Conservation (phyloP, 768 basidiomycete species). For the Mycena latifolia region DNA sequence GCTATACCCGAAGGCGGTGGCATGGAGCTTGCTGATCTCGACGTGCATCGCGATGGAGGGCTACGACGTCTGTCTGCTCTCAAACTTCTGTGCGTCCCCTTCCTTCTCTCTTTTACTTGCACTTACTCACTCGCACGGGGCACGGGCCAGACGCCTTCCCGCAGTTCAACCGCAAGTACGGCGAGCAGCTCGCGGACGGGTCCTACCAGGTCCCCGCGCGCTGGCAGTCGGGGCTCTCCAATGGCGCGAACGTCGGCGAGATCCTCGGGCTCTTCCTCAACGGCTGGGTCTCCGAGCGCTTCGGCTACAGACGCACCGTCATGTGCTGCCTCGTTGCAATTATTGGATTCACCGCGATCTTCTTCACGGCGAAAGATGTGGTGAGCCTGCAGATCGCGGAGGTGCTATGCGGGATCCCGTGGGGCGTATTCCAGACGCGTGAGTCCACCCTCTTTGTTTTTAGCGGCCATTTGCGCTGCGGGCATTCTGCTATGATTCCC, state of each 20-base stretch:
- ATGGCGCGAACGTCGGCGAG: conserved; percentile 39
- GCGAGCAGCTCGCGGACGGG: conserved; percentile 32
- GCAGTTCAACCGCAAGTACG: conserved; percentile 38
- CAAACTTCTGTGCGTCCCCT: conserved; percentile 34
- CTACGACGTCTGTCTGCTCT: conserved; percentile 38
- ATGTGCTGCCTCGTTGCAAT: conserved; percentile 33
- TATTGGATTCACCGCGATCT: conserved; percentile 33
- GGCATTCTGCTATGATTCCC: too few relatives aligned
- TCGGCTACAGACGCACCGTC: conserved; percentile 36
- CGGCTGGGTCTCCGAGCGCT: conserved; percentile 36
- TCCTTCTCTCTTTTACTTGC: background rate
- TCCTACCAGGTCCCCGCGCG: conserved; percentile 36
- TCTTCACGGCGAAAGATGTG: conserved; percentile 35
- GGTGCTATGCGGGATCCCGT: conserved; percentile 36
- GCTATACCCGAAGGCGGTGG: conserved; percentile 38
- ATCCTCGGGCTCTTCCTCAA: conserved; percentile 37
- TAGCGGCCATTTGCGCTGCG: too few relatives aligned
- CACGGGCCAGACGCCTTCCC: conserved; percentile 41
- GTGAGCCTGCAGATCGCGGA: conserved; percentile 31
- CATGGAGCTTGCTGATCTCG: conserved; percentile 38
- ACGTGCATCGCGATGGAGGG: conserved; percentile 39
- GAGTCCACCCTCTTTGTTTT: too few relatives aligned
- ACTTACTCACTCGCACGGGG: background rate
- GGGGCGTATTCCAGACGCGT: conserved; percentile 38
- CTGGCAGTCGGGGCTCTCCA: conserved; percentile 35